A percentile compares a stretch with the other conserved stretches of the same genome.
phyloP scores from a whole-genome alignment of 2,329 filamentous ascomycete genomes.

The Escovopsis weberi region DNA sequence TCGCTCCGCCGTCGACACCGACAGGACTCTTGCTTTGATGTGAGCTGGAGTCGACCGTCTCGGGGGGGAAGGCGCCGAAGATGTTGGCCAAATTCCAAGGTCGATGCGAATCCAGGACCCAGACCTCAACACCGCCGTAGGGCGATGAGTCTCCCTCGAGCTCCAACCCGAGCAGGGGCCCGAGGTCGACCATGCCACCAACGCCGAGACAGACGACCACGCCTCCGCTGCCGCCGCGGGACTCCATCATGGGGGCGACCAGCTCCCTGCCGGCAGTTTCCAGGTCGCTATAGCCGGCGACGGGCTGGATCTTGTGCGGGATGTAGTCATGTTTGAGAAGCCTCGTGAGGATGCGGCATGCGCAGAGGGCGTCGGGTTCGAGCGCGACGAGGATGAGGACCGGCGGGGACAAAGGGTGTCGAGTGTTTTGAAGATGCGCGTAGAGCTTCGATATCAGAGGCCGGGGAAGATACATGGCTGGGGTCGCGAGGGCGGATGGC shows the following conservation, averaged over 20 bases:
- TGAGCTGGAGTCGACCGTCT: constrained; percentile 31
- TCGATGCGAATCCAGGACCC: constrained; percentile 80
- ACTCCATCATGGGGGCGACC: constrained; percentile 74
- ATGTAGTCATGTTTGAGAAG: constrained; percentile 97
- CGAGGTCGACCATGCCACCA: constrained; percentile 80
- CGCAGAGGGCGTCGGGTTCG: constrained; percentile 89
- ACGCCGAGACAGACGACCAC: constrained; percentile 87
- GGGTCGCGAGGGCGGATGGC: constrained; percentile 16
- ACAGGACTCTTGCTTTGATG: constrained; percentile 37
- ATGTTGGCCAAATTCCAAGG: constrained; percentile 94
- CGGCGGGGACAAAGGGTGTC: constrained; percentile 80
- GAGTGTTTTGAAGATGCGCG: constrained; percentile 68
- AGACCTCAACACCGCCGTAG: constrained; percentile 80
- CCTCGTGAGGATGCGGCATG: constrained; percentile 81
- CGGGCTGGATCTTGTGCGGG: constrained; percentile 89
- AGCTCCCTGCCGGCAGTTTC: constrained; percentile 64
- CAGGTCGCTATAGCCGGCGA: constrained; percentile 84
- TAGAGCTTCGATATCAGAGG: constrained; percentile 83
- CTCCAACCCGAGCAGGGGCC: constrained; percentile 58
- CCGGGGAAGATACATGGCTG: constrained; percentile 84
- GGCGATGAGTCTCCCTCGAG: constrained; percentile 49
- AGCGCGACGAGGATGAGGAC: constrained; percentile 86
- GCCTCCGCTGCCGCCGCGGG: constrained; percentile 70
- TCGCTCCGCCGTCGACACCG: constrained; percentile 59
- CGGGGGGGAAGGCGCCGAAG: constrained; percentile 58